Evolutionary conservation across 345 rosid species (phyloP).

Genomic region (Conringia planisiliqua): DNA sequence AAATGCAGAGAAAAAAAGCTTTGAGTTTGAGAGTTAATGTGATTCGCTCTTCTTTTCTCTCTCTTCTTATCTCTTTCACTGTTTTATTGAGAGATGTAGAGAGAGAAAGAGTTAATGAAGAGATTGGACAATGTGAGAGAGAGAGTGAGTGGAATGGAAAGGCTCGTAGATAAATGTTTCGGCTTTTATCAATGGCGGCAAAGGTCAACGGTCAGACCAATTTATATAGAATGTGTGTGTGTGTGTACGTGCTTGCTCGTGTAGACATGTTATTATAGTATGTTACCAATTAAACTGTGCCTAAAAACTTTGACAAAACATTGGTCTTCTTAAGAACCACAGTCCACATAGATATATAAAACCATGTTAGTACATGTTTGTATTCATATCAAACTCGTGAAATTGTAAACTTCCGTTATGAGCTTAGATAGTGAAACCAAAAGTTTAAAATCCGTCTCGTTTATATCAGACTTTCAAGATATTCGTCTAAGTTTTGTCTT

Average conservation of each 20-base stretch:
- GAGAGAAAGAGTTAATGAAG: slow-evolving; percentile 22
- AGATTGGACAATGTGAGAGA: slow-evolving; percentile 1
- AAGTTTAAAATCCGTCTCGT: not conserved
- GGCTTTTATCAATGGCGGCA: slow-evolving; percentile 25
- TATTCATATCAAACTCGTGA: not conserved
- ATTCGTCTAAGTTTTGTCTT: not conserved
- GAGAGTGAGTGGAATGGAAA: slow-evolving; percentile 2
- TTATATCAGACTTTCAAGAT: not conserved
- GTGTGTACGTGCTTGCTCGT: slow-evolving; percentile 7
- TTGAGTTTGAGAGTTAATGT: not conserved
- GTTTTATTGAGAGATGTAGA: slow-evolving; percentile 30
- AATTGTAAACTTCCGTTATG: not conserved
- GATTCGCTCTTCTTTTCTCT: not conserved
- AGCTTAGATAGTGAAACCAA: not conserved
- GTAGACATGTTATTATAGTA: not conserved
- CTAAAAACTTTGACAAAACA: slow-evolving; percentile 25
- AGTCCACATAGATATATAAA: not conserved
- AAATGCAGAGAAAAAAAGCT: slow-evolving; percentile 25
- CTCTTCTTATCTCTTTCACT: slow-evolving; percentile 21
- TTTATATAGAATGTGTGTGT: not conserved
- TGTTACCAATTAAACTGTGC: slow-evolving; percentile 17
- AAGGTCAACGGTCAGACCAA: slow-evolving; percentile 27
- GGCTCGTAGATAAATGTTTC: slow-evolving; percentile 31
- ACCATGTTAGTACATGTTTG: not conserved
- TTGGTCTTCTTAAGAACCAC: slow-evolving; percentile 7